Evolutionary conservation across 257 asterid genomes (phyloP), one percentile per base, ranked within the genome.

Genomic region (Nicotiana attenuata): DNA sequence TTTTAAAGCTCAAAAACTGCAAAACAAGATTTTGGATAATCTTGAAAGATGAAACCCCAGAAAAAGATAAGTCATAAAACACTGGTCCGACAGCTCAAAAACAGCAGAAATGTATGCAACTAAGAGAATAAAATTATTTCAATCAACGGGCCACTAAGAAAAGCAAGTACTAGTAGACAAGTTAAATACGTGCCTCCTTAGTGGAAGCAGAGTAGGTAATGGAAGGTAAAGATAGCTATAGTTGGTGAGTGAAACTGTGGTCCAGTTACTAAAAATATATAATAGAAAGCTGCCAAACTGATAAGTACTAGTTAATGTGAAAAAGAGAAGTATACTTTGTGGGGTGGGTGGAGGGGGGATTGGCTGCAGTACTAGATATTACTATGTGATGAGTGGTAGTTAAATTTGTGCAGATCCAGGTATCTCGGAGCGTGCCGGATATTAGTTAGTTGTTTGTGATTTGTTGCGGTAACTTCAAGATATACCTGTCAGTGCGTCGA

Each of bases 211-310:
- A 65, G 71, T 31, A 82, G 82, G 68, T 81, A 78, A 77, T 35
- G 77, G 81, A 53, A 79, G 22, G 24, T 56, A 45, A 22, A 26
- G 15, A 45, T 53, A 41, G 55, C 67, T 28, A 79, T 83, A 81
- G 35, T 80, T 65, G 47, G 31, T 13, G 82, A 81, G 84, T 77
- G 65, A 71, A 80, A 29, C 82, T 50, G 84, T 82, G 88, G 88
- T 66, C 85, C 86, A 80, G 79, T 77, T 75, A 80, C 75, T 66
- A 20, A 29, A 77, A 29, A 83, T 78, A 79, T 71, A 84, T 47
- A 63, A 68, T 75, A 26, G 86, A 82, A 84, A 82, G 86, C 85
- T 81, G 85, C 88, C 85, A 81, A 82, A 52, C 76, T 50, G 56
- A 50, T 68, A 31, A 31, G 5, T 31, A 31, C 35, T 11, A 64